Percentiles rank a stretch among this genome's conserved stretches.
Evolutionary conservation across 2,329 filamentous ascomycete genomes (phyloP).

Genomic region (Rhynchosporium agropyri): DNA sequence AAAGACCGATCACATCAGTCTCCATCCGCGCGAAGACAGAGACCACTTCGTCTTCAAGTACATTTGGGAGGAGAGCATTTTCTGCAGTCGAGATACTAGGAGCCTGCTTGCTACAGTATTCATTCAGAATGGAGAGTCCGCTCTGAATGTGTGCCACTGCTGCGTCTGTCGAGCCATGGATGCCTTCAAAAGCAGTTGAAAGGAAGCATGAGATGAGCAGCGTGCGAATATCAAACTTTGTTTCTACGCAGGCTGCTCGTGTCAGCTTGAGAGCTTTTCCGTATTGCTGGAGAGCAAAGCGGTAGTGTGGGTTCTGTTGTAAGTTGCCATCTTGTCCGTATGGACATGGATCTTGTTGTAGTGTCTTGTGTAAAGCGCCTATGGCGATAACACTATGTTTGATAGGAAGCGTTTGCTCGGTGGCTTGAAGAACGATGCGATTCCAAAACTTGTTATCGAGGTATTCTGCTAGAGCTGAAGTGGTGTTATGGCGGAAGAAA

Average conservation of each 20-base stretch:
- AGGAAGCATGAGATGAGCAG: slow-evolving; percentile 2
- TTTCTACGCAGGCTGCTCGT: background rate
- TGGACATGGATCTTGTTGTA: background rate
- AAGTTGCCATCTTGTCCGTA: background rate
- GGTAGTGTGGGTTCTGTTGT: background rate
- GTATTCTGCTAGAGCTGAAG: background rate
- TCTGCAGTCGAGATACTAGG: background rate
- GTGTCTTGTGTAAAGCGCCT: background rate
- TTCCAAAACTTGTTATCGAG: background rate
- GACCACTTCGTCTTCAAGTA: slow-evolving; percentile 7
- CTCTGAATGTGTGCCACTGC: slow-evolving; percentile 7
- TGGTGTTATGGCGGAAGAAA: background rate
- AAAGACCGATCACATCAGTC: background rate
- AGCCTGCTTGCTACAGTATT: background rate
- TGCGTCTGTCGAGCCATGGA: background rate
- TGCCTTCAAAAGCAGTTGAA: slow-evolving; percentile 1
- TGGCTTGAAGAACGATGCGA: background rate
- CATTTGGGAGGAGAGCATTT: background rate
- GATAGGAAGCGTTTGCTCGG: background rate
- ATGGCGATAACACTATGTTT: slow-evolving; percentile 3
- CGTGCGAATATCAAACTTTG: background rate
- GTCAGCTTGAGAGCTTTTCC: slow-evolving; percentile 3
- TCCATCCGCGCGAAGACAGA: background rate
- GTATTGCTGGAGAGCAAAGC: slow-evolving; percentile 5
- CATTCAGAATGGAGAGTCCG: background rate